Percentiles rank a stretch among this genome's conserved stretches.
Conservation (phyloP, 2,329 filamentous ascomycete species). For the Aspergillus ochraceus region DNA sequence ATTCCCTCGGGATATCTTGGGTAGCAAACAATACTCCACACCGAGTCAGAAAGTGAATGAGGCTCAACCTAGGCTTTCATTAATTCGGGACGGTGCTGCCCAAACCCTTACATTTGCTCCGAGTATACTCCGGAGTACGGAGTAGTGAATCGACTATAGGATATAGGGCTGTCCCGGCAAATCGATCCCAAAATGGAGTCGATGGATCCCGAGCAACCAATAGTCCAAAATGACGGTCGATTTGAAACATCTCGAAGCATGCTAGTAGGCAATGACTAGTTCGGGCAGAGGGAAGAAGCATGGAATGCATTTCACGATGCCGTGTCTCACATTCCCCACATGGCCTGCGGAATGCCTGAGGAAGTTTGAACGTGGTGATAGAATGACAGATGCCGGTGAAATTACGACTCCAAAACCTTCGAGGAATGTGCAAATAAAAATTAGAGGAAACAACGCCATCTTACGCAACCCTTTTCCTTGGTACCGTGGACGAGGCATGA, state of each 20-base stretch:
- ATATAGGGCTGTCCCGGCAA: not conserved
- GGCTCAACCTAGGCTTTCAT: no score
- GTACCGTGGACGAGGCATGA: not conserved
- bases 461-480: not conserved
- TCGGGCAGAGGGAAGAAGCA: no score
- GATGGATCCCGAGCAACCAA: not conserved
- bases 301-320: not conserved
- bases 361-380: not conserved
- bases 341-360: not conserved
- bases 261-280: not conserved
- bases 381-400: not conserved
- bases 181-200: not conserved
- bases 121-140: no score
- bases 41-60: no score
- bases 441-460: no score
- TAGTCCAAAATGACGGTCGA: not conserved
- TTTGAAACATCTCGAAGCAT: not conserved
- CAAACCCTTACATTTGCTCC: no score
- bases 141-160: no score
- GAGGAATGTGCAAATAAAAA: no score
- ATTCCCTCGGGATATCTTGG: no score
- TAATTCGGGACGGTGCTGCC: no score
- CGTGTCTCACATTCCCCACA: constrained; percentile 4
- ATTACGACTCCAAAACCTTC: not conserved
- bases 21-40: no score